Base-by-base conservation (phyloP, 345 rosid genomes). In the Cardamine resedifolia region DNA sequence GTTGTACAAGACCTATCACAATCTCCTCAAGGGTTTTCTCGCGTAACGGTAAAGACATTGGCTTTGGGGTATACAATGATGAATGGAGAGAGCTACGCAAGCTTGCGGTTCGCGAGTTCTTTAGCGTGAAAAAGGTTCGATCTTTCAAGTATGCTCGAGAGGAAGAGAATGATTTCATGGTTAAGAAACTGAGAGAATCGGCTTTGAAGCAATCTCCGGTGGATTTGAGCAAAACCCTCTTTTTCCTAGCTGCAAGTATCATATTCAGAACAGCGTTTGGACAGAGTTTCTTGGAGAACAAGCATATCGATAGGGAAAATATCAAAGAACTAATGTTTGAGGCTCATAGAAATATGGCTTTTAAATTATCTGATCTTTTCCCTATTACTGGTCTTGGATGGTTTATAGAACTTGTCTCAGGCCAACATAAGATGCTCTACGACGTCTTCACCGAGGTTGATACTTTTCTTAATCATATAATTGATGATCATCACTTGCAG, bases 81-180 rank as follows among this genome's bases (percentile, higher is more conserved):
- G 18, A 6, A 11, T 63, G 75, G 78, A 67, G 76, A 56, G 76
- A 72, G 72, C 51, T 76, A 19, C 73, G 78, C 4, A 80, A 77
- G 61, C 63, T 77, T 10, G 33, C 72, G 21, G 77, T 66, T 65
- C 58, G 33, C 1, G 77, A 64, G 49, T 48, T 57, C 10, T 73
- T 73, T 23, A 47, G 77, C 31, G 11, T 18, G 3, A 56, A 18
- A 31, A 64, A 66, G 18, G 72, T 73, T 28, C 49, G 14, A 20
- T 65, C 66, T 45, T 73, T 73, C 36, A 57, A 30, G 72, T 33
- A 55, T 20, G 27, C 58, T 31, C 47, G 77, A 38, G 72, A 74
- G 43, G 72, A 74, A 74, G 72, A 74, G 72, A 24, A 5, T 74
- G 30, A 57, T 5, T 65, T 58, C 31, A 44, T 74, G 66, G 41